Base-by-base conservation (phyloP, 2,329 filamentous ascomycete genomes). In the Pezicula carpinea region DNA sequence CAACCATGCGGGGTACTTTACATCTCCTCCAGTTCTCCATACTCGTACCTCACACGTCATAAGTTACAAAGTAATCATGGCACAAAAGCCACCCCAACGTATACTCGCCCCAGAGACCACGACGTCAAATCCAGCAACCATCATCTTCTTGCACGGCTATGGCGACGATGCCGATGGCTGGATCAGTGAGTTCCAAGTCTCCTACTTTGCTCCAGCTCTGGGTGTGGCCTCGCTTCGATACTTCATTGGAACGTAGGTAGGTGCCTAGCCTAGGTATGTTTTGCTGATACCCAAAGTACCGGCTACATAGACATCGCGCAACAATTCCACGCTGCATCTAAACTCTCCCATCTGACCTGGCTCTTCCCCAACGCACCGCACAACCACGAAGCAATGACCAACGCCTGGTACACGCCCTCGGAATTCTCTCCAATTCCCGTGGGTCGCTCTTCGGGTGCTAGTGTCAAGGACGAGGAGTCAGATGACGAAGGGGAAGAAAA, bases 61-160 rank as follows among this genome's bases (percentile, higher is more conserved):
- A 10, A 26, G n/a, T n/a, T n/a, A n/a, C n/a, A n/a, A n/a, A n/a
- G n/a, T n/a, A 26, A 26, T 8, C 2, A 26, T 26, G 23, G 5
- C n/a, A 6, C 52, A 51, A 19, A 53, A 52, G 33, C 36, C 47
- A 36, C 49, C 49, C 3, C 44, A 43, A 19, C 44, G 47, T 14
- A 44, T 56, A 21, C 22, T 44, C 5, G 51, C 52, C 3, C 31
- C 14, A 15, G 26, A 48, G 21, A 85, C 89, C 33, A 69, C 85
- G 21, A 85, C 80, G 63, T 79, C 80, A 59, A 91, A 96, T 69
- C 95, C 91, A 35, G 89, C 89, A n/a, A 96, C 90, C 3, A 85
- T 96, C 59, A 96, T 97, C 61, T 90, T 96, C 66, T 76, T 87
- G 44, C 92, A 97, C 66, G 92, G 92, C 6, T 74, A 96, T 33